phyloP scores from a whole-genome alignment of 2,329 filamentous ascomycete species.

The Sporothrix brunneoviolacea region DNA sequence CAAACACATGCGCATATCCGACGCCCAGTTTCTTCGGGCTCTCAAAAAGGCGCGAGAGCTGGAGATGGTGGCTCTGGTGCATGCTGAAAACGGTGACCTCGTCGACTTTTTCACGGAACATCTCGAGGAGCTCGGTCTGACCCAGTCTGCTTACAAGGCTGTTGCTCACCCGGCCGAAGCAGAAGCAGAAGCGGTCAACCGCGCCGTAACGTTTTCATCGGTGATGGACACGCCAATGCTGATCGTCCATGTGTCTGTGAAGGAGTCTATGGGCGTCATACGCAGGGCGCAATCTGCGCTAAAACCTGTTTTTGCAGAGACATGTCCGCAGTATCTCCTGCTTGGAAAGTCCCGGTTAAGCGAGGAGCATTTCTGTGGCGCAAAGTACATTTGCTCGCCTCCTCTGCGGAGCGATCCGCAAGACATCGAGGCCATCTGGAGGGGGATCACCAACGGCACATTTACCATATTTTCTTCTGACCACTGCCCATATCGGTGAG shows the following conservation, averaged over 20 bases:
- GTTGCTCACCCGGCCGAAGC: constrained; percentile 37
- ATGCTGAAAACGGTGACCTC: constrained; percentile 61
- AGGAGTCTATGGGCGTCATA: constrained; percentile 41
- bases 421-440: constrained; percentile 46
- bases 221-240: constrained; percentile 42
- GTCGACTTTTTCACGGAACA: constrained; percentile 23
- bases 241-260: constrained; percentile 44
- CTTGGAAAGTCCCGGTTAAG: constrained; percentile 33
- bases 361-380: constrained; percentile 28
- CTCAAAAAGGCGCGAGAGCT: constrained; percentile 40
- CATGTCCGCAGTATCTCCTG: constrained; percentile 51
- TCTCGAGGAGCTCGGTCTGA: constrained; percentile 21
- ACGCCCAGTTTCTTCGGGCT: constrained; percentile 43
- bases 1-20: constrained; percentile 39
- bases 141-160: constrained; percentile 38
- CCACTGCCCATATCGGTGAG: constrained; percentile 35
- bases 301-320: constrained; percentile 48
- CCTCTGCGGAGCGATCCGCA: constrained; percentile 36
- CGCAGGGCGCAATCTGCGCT: constrained; percentile 42
- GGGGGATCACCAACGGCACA: constrained; percentile 43
- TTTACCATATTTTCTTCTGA: constrained; percentile 46
- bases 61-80: constrained; percentile 48
- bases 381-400: constrained; percentile 47
- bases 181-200: constrained; percentile 41
- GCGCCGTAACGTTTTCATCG: constrained; percentile 41